A percentile compares a stretch with the other conserved stretches of the same genome.
phyloP scores from a whole-genome alignment of 768 basidiomycete species.

The Suillus sp. region DNA sequence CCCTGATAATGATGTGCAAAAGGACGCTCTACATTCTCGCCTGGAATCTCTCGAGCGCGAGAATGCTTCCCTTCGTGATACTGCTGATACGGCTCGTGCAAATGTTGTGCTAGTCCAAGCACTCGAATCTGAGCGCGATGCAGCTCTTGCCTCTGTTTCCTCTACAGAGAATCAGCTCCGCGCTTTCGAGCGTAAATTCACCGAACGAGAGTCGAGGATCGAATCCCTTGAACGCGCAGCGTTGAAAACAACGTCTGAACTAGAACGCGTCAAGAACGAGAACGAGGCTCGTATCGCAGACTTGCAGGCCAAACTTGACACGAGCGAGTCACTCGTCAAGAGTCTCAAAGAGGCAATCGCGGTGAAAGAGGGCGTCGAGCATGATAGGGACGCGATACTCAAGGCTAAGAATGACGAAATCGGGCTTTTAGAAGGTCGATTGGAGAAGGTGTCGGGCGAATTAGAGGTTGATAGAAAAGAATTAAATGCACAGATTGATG shows the following conservation, averaged over 20 bases:
- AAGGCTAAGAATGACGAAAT: slow-evolving; percentile 66
- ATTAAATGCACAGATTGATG: slow-evolving; percentile 73
- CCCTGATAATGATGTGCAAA: slow-evolving; percentile 22
- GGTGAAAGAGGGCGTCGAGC: slow-evolving; percentile 51
- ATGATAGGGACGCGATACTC: slow-evolving; percentile 51
- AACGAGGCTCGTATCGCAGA: slow-evolving; percentile 45
- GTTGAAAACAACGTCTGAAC: slow-evolving; percentile 38
- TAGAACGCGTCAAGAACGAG: slow-evolving; percentile 51
- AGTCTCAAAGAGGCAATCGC: slow-evolving; percentile 56
- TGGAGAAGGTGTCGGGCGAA: slow-evolving; percentile 47
- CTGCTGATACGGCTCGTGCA: slow-evolving; percentile 26
- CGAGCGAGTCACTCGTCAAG: slow-evolving; percentile 44
- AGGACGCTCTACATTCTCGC: slow-evolving; percentile 31
- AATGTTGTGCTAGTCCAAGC: slow-evolving; percentile 28
- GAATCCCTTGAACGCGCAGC: slow-evolving; percentile 50
- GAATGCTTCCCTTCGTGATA: slow-evolving; percentile 56
- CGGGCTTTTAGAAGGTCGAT: slow-evolving; percentile 48
- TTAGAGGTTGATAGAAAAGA: slow-evolving; percentile 65
- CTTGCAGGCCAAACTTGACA: slow-evolving; percentile 46
- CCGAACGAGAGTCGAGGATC: slow-evolving; percentile 46
- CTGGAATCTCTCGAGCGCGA: slow-evolving; percentile 71
- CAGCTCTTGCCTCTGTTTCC: slow-evolving; percentile 39
- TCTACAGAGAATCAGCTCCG: slow-evolving; percentile 48
- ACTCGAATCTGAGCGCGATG: slow-evolving; percentile 48
- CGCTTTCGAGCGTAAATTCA: slow-evolving; percentile 42